Evolutionary conservation across 495 filamentous ascomycete species (phyloP), one percentile per base, ranked within the genome.

Genomic region (Daldinia concentrica): DNA sequence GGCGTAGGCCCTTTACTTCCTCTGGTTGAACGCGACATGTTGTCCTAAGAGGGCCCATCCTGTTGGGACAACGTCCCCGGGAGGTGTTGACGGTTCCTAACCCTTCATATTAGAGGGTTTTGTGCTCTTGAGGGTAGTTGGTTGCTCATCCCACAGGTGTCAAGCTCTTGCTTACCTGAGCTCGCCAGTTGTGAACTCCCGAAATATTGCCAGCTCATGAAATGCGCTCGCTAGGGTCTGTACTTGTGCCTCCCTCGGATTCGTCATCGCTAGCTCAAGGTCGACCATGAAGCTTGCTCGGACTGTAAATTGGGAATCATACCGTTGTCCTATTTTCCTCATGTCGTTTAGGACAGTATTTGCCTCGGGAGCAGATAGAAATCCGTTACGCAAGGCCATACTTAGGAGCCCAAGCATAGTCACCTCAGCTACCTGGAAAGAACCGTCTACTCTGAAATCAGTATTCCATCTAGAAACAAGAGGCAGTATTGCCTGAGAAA

Each of bases 121-220:
- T 48, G 14, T 29, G 58, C 34, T 54, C 27, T 37, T n/a, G 34
- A 32, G 67, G 59, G 6, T 37, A 63, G 52, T 12, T 51, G 14
- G 9, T 24, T 54, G 26, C 57, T 65, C 14, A 61, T 45, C 39
- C 30, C 24, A 58, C 37, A 67, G 48, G 12, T 60, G 19, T 61
- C 56, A 37, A 65, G 48, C 50, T 39, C 64, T 64, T 65, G 56
- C 70, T 68, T 64, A 68, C 64, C 60, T 64, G 56, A 68, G 56
- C 55, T 72, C 70, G 22, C 60, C 64, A 56, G 64, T 72, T n/a
- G 70, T 72, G n/a, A 72, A 72, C 61, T 72, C 70, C 48, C 70
- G 64, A 58, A 73, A 69, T 48, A 70, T 62, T 17, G 69, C 61
- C 12, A 73, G 15, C n/a, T 76, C 66, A 48, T 76, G 63, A 52